phyloP scores from a whole-genome alignment of 495 filamentous ascomycete genomes.

The Aspergillus nidulans region DNA sequence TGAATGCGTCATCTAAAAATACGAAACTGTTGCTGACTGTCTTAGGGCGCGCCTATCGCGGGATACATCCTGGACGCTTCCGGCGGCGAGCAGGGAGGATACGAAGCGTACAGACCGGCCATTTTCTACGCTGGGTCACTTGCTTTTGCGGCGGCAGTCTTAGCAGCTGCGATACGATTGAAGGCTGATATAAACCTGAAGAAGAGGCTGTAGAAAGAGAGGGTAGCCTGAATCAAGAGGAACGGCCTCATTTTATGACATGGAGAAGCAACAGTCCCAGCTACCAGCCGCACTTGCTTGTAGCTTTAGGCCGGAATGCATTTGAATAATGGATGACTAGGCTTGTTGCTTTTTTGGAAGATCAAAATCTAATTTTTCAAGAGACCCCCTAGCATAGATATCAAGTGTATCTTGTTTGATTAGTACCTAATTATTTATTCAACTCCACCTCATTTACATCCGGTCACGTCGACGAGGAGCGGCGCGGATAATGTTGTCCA shows the following conservation, averaged over 20 bases:
- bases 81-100: constrained; percentile 41
- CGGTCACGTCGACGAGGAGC: constrained; percentile 73
- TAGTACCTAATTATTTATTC: neutral
- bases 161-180: constrained; percentile 1
- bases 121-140: constrained; percentile 54
- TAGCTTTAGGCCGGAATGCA: too few relatives aligned
- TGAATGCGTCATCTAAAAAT: neutral
- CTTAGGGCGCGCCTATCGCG: constrained; percentile 55
- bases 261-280: neutral
- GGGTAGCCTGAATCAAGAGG: neutral
- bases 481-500: constrained; percentile 81
- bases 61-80: constrained; percentile 52
- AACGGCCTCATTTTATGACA: neutral
- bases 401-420: constrained; percentile 2
- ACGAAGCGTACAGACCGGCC: constrained; percentile 51
- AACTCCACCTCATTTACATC: constrained; percentile 45
- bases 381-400: too few relatives aligned
- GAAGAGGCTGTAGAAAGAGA: neutral
- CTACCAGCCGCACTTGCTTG: too few relatives aligned
- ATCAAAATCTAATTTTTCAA: too few relatives aligned
- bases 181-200: constrained; percentile 2
- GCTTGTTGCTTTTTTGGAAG: too few relatives aligned
- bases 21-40: neutral
- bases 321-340: too few relatives aligned
- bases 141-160: constrained; percentile 13